Percentiles rank a stretch among this genome's conserved stretches.
Conservation (phyloP, 192 early-diverging fungal species). For the Diversispora eburnea region DNA sequence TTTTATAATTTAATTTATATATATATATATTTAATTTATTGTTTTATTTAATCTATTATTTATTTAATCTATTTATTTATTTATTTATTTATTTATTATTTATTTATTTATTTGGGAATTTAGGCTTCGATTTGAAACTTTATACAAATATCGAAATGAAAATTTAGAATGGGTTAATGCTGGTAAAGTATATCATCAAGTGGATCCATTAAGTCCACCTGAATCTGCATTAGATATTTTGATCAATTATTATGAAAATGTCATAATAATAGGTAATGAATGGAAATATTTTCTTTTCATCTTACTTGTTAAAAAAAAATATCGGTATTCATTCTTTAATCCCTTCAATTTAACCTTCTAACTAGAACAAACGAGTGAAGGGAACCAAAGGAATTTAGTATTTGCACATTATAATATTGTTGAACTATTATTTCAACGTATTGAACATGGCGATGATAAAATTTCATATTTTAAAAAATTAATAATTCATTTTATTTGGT, state of each 20-base stretch:
- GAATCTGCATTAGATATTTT: not conserved
- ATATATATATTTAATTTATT: no score
- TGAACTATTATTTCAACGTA: slow-evolving; percentile 15
- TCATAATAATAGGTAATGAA: not conserved
- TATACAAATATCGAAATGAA: slow-evolving; percentile 1
- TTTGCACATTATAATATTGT: slow-evolving; percentile 12
- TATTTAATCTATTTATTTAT: not conserved
- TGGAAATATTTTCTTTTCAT: not conserved
- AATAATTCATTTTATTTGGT: slow-evolving; percentile 1
- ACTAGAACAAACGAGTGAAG: not conserved
- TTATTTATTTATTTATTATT: not conserved
- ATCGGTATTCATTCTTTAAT: not conserved
- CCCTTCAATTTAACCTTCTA: not conserved
- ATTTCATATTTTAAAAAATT: not conserved
- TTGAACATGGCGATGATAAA: slow-evolving; percentile 24
- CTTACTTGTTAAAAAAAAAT: not conserved
- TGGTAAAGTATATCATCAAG: slow-evolving; percentile 14
- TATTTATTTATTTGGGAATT: not conserved
- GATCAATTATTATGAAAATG: slow-evolving; percentile 2
- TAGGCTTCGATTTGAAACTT: slow-evolving; percentile 20
- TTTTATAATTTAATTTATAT: not conserved
- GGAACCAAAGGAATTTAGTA: not conserved
- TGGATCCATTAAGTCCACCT: slow-evolving; percentile 14
- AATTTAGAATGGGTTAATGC: slow-evolving; percentile 10
- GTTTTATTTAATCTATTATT: not conserved